Conservation (phyloP, 208 protist species). For the Acanthamoeba royreba region DNA sequence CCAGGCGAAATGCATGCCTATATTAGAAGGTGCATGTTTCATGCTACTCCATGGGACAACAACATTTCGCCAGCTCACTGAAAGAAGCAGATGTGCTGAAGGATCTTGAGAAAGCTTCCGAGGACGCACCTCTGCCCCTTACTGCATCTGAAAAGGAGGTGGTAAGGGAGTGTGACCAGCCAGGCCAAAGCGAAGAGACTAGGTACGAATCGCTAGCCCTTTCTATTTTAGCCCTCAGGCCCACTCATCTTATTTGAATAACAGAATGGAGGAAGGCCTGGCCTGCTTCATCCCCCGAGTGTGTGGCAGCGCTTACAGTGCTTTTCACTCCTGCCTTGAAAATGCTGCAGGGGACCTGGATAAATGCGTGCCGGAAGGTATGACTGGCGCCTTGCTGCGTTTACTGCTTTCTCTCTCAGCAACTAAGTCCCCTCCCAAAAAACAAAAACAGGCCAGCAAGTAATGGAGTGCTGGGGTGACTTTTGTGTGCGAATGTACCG, state of each 20-base stretch:
- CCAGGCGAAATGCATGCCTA: neutral
- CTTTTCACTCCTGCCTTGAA: neutral
- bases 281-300: neutral
- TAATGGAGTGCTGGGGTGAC: neutral
- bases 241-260: neutral
- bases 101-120: neutral
- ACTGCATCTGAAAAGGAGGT: neutral
- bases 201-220: neutral
- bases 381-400: neutral
- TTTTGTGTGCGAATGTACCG: neutral
- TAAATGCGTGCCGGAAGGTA: neutral
- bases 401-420: neutral
- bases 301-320: neutral
- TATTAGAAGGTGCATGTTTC: neutral
- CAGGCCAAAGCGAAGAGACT: neutral
- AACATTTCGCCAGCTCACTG: neutral
- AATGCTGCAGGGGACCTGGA: neutral
- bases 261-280: neutral
- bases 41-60: neutral
- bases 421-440: no score
- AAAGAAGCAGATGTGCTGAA: neutral
- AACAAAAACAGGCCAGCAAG: neutral
- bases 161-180: neutral
- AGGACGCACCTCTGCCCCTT: neutral
- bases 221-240: neutral